A percentile compares a stretch with the other conserved stretches of the same genome.
Conservation (phyloP, 2,329 filamentous ascomycete species). For the Penicillium sp. region DNA sequence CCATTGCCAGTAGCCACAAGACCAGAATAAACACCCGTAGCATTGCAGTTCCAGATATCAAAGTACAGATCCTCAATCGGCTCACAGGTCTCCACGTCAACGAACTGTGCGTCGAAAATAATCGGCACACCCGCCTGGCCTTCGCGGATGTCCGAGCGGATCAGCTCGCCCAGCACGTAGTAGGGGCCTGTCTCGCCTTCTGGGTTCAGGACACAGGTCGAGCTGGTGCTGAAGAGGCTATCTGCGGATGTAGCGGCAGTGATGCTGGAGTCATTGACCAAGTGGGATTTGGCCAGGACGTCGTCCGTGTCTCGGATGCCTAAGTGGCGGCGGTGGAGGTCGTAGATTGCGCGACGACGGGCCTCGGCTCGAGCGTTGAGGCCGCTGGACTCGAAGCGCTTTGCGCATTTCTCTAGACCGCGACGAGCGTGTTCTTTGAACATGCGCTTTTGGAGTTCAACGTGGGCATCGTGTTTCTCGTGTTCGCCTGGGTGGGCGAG, state of each 20-base stretch:
- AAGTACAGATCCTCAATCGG: constrained; percentile 34
- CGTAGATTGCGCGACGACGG: constrained; percentile 3
- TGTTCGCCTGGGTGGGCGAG: constrained; percentile 8
- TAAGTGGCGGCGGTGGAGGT: constrained; percentile 3
- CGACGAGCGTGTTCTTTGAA: constrained; percentile 1
- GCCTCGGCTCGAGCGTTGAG: constrained; percentile 5
- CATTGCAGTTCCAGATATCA: constrained; percentile 47
- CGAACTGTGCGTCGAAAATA: constrained; percentile 40
- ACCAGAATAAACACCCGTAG: constrained; percentile 44
- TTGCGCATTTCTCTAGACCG: constrained; percentile 2
- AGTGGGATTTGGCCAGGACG: constrained; percentile 1
- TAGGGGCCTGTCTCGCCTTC: constrained; percentile 51
- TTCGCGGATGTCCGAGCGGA: constrained; percentile 38
- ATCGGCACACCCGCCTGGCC: constrained; percentile 37
- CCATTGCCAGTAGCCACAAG: constrained; percentile 29
- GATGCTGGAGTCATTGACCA: constrained; percentile 7
- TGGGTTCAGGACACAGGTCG: constrained; percentile 48
- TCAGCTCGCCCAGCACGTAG: constrained; percentile 41
- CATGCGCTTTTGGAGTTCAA: not conserved
- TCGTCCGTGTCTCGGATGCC: not conserved
- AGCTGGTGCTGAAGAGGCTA: constrained; percentile 1
- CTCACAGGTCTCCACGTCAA: constrained; percentile 23
- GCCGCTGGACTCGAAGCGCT: constrained; percentile 3
- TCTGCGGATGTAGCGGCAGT: not conserved
- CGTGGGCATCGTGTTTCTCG: not conserved